Evolutionary conservation across 2,329 filamentous ascomycete genomes (phyloP).

Genomic region (Xylaria sp.): DNA sequence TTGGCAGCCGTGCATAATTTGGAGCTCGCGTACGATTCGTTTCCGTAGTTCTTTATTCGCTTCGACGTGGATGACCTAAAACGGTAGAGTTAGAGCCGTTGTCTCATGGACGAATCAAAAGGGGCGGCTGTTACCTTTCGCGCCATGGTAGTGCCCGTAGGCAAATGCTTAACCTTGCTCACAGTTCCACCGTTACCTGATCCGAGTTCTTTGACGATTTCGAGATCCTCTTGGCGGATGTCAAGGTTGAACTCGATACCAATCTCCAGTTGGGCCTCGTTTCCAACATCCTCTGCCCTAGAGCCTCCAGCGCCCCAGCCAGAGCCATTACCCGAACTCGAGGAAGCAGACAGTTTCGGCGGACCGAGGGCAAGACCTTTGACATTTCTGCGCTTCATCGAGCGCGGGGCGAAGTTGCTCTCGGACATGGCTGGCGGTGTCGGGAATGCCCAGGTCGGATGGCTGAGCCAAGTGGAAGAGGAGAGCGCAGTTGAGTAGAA

Average conservation of each 20-base stretch:
- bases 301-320: conserved; percentile 55
- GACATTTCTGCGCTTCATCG: conserved; percentile 99
- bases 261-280: conserved; percentile 82
- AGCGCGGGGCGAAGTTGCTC: conserved; percentile 70
- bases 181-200: conserved; percentile 98
- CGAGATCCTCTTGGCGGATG: conserved; percentile 88
- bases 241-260: conserved; percentile 97
- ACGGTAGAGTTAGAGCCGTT: conserved; percentile 15
- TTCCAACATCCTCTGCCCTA: conserved; percentile 63
- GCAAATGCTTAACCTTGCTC: conserved; percentile 96
- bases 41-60: conserved; percentile 97
- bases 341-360: conserved; percentile 76
- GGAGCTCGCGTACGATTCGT: conserved; percentile 94
- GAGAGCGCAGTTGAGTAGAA: conserved; percentile 23
- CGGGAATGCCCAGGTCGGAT: conserved; percentile 20
- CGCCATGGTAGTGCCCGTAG: conserved; percentile 96
- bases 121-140: conserved; percentile 78
- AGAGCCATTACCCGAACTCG: conserved; percentile 72
- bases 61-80: conserved; percentile 94
- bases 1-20: conserved; percentile 98
- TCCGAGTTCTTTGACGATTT: conserved; percentile 93
- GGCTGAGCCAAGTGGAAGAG: conserved; percentile 17
- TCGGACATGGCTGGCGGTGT: conserved; percentile 65
- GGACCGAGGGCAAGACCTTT: conserved; percentile 90
- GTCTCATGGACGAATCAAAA: not conserved